Percentiles rank a stretch among this genome's conserved stretches.
Evolutionary conservation across 106 monocot species (phyloP).

Genomic region (Acorus gramineus): DNA sequence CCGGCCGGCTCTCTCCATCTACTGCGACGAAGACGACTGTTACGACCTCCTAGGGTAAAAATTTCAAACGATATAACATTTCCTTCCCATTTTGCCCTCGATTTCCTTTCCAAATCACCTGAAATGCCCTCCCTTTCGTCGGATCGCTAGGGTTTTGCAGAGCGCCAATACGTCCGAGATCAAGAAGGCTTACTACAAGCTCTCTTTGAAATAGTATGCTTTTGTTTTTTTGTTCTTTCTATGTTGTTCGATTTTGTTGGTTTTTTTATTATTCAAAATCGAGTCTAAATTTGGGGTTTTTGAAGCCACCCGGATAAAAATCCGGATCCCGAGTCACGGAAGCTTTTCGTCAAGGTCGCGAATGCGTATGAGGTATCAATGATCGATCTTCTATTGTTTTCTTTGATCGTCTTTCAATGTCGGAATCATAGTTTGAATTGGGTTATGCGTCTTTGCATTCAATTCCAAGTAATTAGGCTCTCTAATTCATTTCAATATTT

Average conservation of each 20-base stretch:
- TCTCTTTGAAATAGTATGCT: slow-evolving; percentile 80
- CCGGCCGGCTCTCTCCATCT: slow-evolving; percentile 37
- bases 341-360: slow-evolving; percentile 82
- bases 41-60: slow-evolving; percentile 94
- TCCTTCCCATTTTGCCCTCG: not conserved
- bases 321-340: slow-evolving; percentile 86
- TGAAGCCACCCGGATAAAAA: slow-evolving; percentile 95
- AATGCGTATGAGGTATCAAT: slow-evolving; percentile 81
- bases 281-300: not conserved
- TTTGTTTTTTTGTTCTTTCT: not conserved
- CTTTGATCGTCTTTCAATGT: not conserved
- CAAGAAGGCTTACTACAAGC: slow-evolving; percentile 99
- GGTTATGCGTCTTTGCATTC: not conserved
- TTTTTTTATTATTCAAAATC: not conserved
- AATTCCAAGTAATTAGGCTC: not conserved
- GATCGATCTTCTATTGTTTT: not conserved
- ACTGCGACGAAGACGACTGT: slow-evolving; percentile 98
- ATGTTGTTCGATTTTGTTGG: not conserved
- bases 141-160: slow-evolving; percentile 53
- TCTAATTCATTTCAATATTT: not conserved
- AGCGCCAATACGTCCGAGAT: slow-evolving; percentile 90
- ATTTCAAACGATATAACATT: not conserved
- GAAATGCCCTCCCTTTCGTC: not conserved
- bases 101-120: not conserved
- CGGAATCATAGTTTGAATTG: not conserved